phyloP scores from a whole-genome alignment of 2,329 filamentous ascomycete species.

The Phyllosticta citrichinensis region DNA sequence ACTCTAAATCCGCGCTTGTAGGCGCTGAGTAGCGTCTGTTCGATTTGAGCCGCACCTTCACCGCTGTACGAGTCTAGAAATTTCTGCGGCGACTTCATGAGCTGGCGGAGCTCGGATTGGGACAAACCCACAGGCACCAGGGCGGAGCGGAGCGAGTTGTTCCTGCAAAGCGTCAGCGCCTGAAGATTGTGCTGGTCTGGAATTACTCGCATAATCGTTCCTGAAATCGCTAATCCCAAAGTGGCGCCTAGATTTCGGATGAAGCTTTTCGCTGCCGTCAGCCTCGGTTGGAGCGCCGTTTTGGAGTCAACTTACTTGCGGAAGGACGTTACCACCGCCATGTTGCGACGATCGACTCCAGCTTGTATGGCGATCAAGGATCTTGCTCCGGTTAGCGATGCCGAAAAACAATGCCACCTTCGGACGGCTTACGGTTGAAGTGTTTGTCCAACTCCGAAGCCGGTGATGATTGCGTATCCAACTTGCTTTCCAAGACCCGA shows the following conservation, averaged over 20 bases:
- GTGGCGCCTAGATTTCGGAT: conserved; percentile 33
- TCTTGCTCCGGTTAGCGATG: neutral
- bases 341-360: conserved; percentile 29
- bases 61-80: neutral
- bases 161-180: neutral
- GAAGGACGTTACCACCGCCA: conserved; percentile 29
- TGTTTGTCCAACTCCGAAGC: conserved; percentile 7
- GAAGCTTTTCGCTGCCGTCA: conserved; percentile 16
- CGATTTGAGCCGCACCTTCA: neutral
- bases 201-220: conserved; percentile 27
- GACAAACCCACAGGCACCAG: neutral
- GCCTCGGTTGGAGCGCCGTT: no score
- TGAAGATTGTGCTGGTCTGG: neutral
- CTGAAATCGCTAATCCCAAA: conserved; percentile 30
- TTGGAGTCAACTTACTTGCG: conserved; percentile 15
- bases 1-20: conserved; percentile 3
- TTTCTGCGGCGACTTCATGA: neutral
- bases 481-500: conserved; percentile 43
- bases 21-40: neutral
- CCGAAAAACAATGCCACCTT: neutral
- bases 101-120: neutral
- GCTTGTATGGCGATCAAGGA: conserved; percentile 23
- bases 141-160: neutral
- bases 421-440: conserved; percentile 3
- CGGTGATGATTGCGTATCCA: conserved; percentile 43